Evolutionary conservation across 495 filamentous ascomycete species (phyloP).

Genomic region (Penicillium lagena): DNA sequence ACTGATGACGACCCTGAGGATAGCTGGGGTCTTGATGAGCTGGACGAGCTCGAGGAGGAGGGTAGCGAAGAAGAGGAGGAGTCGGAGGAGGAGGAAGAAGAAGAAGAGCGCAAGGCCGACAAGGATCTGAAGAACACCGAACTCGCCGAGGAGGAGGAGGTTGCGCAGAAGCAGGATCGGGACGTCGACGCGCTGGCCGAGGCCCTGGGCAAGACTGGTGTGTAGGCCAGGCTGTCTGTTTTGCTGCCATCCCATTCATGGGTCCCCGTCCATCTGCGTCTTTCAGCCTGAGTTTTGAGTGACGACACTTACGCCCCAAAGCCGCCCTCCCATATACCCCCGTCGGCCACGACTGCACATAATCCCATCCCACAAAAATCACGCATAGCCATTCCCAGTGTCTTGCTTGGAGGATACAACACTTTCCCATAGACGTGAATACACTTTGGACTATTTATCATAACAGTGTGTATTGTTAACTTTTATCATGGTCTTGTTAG

Average conservation of each 20-base stretch:
- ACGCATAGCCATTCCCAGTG: constrained; percentile 11
- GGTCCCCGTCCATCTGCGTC: background rate
- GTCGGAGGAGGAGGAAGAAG: constrained; percentile 62
- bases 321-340: constrained; percentile 19
- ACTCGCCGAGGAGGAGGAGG: constrained; percentile 66
- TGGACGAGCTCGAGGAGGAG: constrained; percentile 77
- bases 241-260: background rate
- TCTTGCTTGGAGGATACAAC: constrained; percentile 11
- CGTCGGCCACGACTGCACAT: constrained; percentile 23
- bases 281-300: constrained; percentile 1
- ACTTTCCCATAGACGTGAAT: constrained; percentile 16
- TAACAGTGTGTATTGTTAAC: no score
- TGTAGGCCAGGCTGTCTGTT: constrained; percentile 11
- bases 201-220: constrained; percentile 59
- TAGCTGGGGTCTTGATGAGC: constrained; percentile 76
- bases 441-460: background rate
- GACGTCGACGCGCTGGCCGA: constrained; percentile 78
- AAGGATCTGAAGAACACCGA: constrained; percentile 61
- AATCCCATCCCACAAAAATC: constrained; percentile 11
- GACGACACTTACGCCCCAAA: constrained; percentile 14
- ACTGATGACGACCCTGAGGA: constrained; percentile 47
- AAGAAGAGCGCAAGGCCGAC: constrained; percentile 52
- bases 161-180: constrained; percentile 64
- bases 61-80: constrained; percentile 63
- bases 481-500: no score